These are phyloP conservation scores for Amylocarpus encephaloides DNA, from an alignment of 2,329 filamentous ascomycete genomes.

Conservation along the genomic window DNA sequence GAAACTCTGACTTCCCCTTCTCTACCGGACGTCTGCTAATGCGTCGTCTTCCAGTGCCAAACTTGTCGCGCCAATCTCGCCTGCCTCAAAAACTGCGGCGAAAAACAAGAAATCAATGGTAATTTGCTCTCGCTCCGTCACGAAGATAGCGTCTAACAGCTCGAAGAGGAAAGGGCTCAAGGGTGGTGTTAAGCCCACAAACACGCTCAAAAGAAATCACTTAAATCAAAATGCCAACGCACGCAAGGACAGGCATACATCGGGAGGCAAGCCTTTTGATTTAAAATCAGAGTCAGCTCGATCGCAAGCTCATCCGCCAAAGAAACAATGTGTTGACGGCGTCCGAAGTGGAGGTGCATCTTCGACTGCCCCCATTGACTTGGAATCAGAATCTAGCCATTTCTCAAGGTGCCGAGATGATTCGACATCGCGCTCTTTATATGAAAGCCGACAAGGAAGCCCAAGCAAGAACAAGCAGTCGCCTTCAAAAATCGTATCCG, in stretches of 20 bases:
- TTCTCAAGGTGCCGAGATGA: not conserved
- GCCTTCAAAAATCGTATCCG: too few relatives aligned
- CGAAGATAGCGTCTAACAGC: not conserved
- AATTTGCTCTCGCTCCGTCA: not conserved
- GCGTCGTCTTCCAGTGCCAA: too few relatives aligned
- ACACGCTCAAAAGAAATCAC: not conserved
- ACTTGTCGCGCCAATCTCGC: too few relatives aligned
- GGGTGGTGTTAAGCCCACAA: not conserved
- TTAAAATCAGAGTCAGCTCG: not conserved
- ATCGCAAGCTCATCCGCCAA: not conserved
- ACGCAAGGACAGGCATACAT: not conserved
- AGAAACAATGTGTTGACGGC: slow-evolving; percentile 7
- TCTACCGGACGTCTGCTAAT: too few relatives aligned
- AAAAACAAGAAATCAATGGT: too few relatives aligned
- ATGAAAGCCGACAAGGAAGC: not conserved
- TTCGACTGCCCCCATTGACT: slow-evolving; percentile 6
- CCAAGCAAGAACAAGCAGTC: too few relatives aligned
- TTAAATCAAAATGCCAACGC: too few relatives aligned
- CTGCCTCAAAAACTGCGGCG: too few relatives aligned
- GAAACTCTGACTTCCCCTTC: too few relatives aligned
- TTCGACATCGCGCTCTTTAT: not conserved
- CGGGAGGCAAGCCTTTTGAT: not conserved
- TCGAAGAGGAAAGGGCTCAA: not conserved
- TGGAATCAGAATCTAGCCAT: not conserved
- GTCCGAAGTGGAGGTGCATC: not conserved